Percentiles rank a stretch among this genome's conserved stretches.
Conservation (phyloP, 345 rosid species). For the Murraya paniculata region DNA sequence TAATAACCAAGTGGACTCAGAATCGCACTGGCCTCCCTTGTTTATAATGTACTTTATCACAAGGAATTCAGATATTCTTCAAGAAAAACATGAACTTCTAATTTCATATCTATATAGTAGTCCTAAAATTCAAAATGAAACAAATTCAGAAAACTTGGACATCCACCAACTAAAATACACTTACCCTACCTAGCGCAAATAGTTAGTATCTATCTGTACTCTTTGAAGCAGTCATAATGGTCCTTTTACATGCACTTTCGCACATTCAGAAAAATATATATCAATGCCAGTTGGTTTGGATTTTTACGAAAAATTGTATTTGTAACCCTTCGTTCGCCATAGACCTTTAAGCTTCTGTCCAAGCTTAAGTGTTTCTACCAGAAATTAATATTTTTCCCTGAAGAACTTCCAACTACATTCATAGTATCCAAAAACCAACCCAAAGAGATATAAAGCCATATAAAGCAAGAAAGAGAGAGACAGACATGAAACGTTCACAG, state of each 20-base stretch:
- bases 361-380: too few species aligned
- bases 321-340: background rate
- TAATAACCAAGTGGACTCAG: background rate
- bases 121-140: background rate
- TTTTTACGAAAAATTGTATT: background rate
- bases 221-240: background rate
- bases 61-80: background rate
- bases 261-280: background rate
- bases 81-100: background rate
- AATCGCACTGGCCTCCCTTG: background rate
- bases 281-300: background rate
- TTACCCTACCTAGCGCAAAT: too few species aligned
- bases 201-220: background rate
- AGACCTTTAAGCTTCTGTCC: background rate
- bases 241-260: background rate
- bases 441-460: background rate
- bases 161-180: background rate
- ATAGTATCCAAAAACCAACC: background rate
- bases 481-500: background rate
- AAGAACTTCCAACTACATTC: background rate
- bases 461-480: background rate
- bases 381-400: background rate
- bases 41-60: background rate
- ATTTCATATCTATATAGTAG: background rate
- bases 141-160: background rate